These are phyloP conservation scores for Leccinum griseonigrum DNA, from an alignment of 1,284 basidiomycete species.

Conservation along the genomic window DNA sequence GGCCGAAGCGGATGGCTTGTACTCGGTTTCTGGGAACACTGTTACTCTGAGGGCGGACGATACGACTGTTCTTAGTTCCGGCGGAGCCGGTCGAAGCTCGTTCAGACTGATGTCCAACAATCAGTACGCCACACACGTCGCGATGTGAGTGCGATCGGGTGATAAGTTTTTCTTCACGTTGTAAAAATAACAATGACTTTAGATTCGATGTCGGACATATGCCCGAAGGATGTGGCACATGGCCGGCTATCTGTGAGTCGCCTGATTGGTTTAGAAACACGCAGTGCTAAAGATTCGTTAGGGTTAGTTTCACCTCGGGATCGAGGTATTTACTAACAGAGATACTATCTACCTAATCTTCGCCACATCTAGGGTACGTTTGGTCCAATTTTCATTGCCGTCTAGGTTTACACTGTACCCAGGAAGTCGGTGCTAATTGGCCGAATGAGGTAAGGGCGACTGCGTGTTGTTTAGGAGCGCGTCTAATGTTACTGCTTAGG, in stretches of 20 bases:
- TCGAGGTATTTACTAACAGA: constrained; percentile 1
- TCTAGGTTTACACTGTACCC: not conserved
- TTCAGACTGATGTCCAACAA: constrained; percentile 35
- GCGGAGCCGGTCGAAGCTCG: constrained; percentile 36
- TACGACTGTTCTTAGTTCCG: constrained; percentile 28
- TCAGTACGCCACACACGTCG: constrained; percentile 34
- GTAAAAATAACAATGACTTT: not conserved
- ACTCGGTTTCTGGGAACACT: constrained; percentile 42
- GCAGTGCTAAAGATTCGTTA: constrained; percentile 5
- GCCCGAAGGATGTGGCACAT: constrained; percentile 39
- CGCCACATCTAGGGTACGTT: constrained; percentile 15
- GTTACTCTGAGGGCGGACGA: constrained; percentile 42
- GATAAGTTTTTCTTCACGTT: not conserved
- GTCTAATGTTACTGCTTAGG: constrained; percentile 14
- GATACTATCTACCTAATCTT: not conserved
- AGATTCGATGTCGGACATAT: constrained; percentile 39
- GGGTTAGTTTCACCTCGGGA: constrained; percentile 15
- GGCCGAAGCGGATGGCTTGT: constrained; percentile 44
- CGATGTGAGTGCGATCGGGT: constrained; percentile 28
- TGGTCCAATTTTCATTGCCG: not conserved
- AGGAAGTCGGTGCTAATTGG: constrained; percentile 23
- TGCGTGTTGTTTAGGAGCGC: not conserved
- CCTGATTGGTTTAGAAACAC: not conserved
- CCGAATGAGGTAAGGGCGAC: constrained; percentile 9
- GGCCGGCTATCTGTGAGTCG: constrained; percentile 37